A percentile compares a stretch with the other conserved stretches of the same genome.
Conservation (phyloP, 1,284 basidiomycete genomes). For the Sporisorium exsertum region DNA sequence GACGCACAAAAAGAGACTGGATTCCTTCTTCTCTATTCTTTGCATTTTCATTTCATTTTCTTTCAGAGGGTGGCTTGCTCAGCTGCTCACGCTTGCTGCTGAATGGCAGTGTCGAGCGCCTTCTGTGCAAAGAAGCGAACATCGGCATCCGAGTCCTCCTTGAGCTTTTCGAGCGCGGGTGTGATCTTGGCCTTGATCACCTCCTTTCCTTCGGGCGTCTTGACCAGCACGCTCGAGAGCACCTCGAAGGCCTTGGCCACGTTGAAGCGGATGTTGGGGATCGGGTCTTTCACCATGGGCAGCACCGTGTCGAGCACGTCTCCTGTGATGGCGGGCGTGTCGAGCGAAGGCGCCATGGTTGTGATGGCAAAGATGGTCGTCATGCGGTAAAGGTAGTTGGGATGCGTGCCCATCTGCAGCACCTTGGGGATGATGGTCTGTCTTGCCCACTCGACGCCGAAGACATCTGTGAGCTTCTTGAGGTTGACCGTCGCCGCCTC, state of each 20-base stretch:
- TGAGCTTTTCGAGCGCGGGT: conserved; percentile 86
- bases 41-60: background rate
- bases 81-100: conserved; percentile 20
- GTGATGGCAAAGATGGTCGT: conserved; percentile 99
- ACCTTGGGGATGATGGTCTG: conserved; percentile 96
- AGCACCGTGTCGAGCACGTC: conserved; percentile 89
- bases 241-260: conserved; percentile 85
- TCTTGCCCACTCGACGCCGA: conserved; percentile 97
- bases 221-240: conserved; percentile 79
- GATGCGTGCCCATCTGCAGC: conserved; percentile 95
- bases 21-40: background rate
- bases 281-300: conserved; percentile 86
- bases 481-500: conserved; percentile 97
- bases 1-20: background rate
- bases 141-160: conserved; percentile 92
- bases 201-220: conserved; percentile 79
- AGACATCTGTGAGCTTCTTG: conserved; percentile 97
- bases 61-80: background rate
- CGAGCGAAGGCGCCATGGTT: conserved; percentile 93
- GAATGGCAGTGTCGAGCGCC: conserved; percentile 63
- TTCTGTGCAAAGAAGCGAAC: conserved; percentile 79
- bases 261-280: conserved; percentile 99
- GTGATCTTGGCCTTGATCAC: conserved; percentile 81
- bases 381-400: conserved; percentile 98
- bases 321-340: conserved; percentile 83